Evolutionary conservation across 2,329 filamentous ascomycete genomes (phyloP).

Genomic region (Fusarium tanahbumbuense): DNA sequence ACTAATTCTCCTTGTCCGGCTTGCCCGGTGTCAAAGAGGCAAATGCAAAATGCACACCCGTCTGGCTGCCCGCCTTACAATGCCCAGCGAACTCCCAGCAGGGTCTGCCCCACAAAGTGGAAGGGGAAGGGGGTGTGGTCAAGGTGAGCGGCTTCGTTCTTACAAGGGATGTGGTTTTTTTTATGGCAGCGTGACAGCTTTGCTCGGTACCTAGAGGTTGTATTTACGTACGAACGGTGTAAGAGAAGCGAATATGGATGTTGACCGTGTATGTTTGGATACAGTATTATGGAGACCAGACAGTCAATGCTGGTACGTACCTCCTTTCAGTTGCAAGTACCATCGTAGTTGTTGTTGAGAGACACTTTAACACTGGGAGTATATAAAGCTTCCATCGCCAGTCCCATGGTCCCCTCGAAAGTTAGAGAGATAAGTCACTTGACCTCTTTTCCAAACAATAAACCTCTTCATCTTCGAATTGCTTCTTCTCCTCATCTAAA

Average conservation of each 20-base stretch:
- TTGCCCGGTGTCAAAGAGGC: constrained; percentile 20
- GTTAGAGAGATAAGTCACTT: constrained; percentile 41
- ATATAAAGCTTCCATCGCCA: constrained; percentile 49
- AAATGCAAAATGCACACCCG: constrained; percentile 29
- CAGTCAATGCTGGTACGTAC: constrained; percentile 34
- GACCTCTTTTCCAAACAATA: constrained; percentile 23
- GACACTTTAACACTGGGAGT: constrained; percentile 40
- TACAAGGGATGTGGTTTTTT: constrained; percentile 35
- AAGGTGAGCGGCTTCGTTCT: constrained; percentile 37
- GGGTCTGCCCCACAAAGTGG: constrained; percentile 33
- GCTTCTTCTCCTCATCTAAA: constrained; percentile 22
- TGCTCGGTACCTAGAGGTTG: constrained; percentile 26
- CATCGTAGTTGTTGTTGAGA: constrained; percentile 41
- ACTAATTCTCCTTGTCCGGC: constrained; percentile 5
- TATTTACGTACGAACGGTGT: constrained; percentile 29
- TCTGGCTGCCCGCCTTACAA: constrained; percentile 1
- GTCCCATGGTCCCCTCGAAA: constrained; percentile 28
- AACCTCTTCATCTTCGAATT: constrained; percentile 17
- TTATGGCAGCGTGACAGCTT: constrained; percentile 41
- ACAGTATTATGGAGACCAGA: constrained; percentile 9
- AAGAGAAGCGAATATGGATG: constrained; percentile 35
- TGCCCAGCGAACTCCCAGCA: constrained; percentile 31
- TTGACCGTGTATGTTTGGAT: constrained; percentile 28
- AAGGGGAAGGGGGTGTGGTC: constrained; percentile 39
- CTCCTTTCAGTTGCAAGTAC: constrained; percentile 37